A percentile compares a stretch with the other conserved stretches of the same genome.
phyloP scores from a whole-genome alignment of 768 basidiomycete species.

The Amanita phalloides region DNA sequence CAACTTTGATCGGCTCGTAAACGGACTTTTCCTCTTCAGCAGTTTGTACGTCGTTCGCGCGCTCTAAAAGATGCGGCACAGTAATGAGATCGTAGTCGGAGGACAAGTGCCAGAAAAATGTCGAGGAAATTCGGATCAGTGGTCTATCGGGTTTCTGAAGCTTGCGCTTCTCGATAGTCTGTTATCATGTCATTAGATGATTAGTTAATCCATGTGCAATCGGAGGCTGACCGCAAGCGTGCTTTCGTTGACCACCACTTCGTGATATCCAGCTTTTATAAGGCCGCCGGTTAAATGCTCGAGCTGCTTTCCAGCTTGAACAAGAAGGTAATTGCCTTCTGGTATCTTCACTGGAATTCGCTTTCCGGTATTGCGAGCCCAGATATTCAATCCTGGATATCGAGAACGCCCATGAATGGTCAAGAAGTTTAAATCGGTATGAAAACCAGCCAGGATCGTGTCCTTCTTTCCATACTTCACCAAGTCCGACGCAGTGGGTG shows the following conservation, averaged over 20 bases:
- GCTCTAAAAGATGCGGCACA: constrained; percentile 40
- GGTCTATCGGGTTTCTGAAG: constrained; percentile 62
- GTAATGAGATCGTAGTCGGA: constrained; percentile 75
- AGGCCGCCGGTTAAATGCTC: constrained; percentile 80
- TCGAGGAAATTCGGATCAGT: constrained; percentile 89
- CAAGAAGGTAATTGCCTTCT: constrained; percentile 68
- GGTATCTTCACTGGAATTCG: constrained; percentile 85
- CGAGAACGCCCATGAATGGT: constrained; percentile 85
- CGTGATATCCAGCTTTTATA: constrained; percentile 89
- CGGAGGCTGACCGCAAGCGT: constrained; percentile 51
- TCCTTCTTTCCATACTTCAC: constrained; percentile 65
- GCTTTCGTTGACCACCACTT: constrained; percentile 81
- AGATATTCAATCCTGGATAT: constrained; percentile 85
- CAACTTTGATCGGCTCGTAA: constrained; percentile 77
- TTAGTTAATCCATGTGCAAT: neutral
- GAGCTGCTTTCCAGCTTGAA: constrained; percentile 94
- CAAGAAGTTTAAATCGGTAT: constrained; percentile 88
- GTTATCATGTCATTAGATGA: constrained; percentile 1
- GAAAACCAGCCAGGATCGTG: constrained; percentile 90
- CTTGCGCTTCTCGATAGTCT: constrained; percentile 60
- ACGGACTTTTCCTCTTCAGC: constrained; percentile 29
- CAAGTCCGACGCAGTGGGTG: constrained; percentile 90
- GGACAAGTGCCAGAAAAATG: constrained; percentile 92
- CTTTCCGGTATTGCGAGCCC: constrained; percentile 91
- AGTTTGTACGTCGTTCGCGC: constrained; percentile 33